Base-by-base conservation (phyloP, 352 stramenopile genomes). In the Phytophthora chlamydospora region DNA sequence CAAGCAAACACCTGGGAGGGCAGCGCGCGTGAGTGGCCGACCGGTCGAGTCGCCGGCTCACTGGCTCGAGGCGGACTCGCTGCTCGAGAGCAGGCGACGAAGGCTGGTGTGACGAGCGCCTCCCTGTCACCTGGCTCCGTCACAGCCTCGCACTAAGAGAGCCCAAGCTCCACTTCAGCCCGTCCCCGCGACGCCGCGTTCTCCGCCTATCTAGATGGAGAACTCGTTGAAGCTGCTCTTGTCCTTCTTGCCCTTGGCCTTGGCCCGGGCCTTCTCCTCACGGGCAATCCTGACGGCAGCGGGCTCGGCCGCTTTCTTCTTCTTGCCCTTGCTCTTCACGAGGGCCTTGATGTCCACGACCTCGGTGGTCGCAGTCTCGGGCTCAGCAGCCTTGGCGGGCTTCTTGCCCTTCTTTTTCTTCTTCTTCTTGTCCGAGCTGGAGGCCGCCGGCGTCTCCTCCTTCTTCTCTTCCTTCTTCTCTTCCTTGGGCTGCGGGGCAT, bases 181-280 rank as follows among this genome's bases (percentile, higher is more conserved):
- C 21, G n/a, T 46, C 39, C 36, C 19, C 41, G 46, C 32, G 17
- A 9, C 41, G 34, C 53, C 27, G 19, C 42, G 13, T 56, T 56
- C 24, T 64, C 55, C 46, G 19, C 19, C 38, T 61, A 46, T 45
- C 46, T 80, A 90, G 70, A 86, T 81, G 31, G 80, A 92, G 75
- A 92, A 92, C 78, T 92, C 80, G 65, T 92, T 92, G 66, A 90
- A 92, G 34, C 33, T 74, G 49, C 80, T 76, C 71, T 92, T 92
- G 71, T 92, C 83, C 57, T 89, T 87, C 66, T 89, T 88, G 67
- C 81, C 81, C 66, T 90, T 90, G 47, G 44, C 47, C 73, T 92
- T 92, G 48, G 70, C 70, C 68, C 88, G 89, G 44, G 73, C 60
- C 52, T 75, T 85, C 53, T 90, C 78, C 62, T 90, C 80, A 27